Percentiles rank a stretch among this genome's conserved stretches.
Conservation (phyloP, 805 yeast genomes). For the Yarrowia bubula region DNA sequence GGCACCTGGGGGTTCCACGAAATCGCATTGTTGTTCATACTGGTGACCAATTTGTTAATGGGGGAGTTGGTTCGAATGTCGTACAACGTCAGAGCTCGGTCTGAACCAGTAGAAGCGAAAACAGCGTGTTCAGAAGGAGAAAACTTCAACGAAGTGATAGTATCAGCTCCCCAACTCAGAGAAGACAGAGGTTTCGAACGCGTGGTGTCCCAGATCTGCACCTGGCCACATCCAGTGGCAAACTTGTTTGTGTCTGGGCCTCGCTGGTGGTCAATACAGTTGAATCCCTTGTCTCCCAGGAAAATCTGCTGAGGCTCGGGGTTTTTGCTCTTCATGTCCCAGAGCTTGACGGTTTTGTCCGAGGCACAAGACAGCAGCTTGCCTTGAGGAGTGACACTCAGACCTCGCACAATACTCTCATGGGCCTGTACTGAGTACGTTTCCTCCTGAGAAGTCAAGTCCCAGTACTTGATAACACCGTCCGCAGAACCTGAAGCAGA, state of each 20-base stretch:
- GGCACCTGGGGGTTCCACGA: constrained; percentile 99
- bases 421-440: constrained; percentile 80
- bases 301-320: constrained; percentile 73
- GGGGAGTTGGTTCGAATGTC: constrained; percentile 90
- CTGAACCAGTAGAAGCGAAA: constrained; percentile 85
- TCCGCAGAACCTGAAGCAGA: constrained; percentile 94
- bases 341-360: constrained; percentile 83
- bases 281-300: constrained; percentile 79
- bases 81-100: constrained; percentile 84
- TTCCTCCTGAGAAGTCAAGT: constrained; percentile 75
- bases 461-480: constrained; percentile 94
- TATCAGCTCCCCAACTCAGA: constrained; percentile 96
- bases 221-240: constrained; percentile 88
- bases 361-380: constrained; percentile 80
- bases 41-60: constrained; percentile 81
- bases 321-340: constrained; percentile 61
- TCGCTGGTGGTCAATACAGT: constrained; percentile 82
- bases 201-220: constrained; percentile 88
- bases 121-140: constrained; percentile 87
- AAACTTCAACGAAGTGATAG: constrained; percentile 75
- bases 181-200: constrained; percentile 75
- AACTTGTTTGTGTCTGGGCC: constrained; percentile 55
- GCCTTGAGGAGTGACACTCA: constrained; percentile 66
- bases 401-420: constrained; percentile 83
- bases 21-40: constrained; percentile 77